Percentiles rank a stretch among this genome's conserved stretches.
Evolutionary conservation across 176 grass and related monocot species (phyloP).

Genomic region (Bromus sterilis): DNA sequence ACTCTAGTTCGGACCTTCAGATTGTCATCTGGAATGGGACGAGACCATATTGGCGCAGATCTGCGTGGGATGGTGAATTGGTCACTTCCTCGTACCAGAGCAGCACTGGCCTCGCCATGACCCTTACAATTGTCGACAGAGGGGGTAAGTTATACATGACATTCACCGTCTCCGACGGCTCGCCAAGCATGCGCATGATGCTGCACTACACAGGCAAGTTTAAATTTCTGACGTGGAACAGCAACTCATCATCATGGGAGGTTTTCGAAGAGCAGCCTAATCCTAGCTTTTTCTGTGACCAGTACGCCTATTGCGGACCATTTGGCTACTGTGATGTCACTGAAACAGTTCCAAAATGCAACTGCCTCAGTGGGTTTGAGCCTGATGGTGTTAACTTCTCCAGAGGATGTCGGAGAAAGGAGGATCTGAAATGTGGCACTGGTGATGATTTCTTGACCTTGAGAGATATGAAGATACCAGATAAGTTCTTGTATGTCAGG

Average conservation of each 20-base stretch:
- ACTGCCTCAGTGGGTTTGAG: constrained; percentile 42
- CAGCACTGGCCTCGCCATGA: background rate
- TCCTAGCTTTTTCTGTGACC: constrained; percentile 6
- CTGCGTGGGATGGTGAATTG: constrained; percentile 12
- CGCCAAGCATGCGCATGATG: background rate
- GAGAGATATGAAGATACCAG: background rate
- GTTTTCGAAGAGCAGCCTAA: background rate
- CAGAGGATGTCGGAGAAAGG: constrained; percentile 35
- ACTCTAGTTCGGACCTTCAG: constrained; percentile 16
- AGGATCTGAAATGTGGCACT: background rate
- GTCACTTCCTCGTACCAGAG: background rate
- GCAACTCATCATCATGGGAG: background rate
- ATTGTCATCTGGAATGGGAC: background rate
- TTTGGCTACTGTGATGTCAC: constrained; percentile 19
- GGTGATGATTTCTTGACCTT: background rate
- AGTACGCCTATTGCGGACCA: constrained; percentile 12
- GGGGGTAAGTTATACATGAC: background rate
- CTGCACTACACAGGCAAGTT: constrained; percentile 21
- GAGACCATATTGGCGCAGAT: constrained; percentile 14
- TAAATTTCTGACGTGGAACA: background rate
- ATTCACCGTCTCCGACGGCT: constrained; percentile 13
- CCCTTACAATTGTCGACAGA: background rate
- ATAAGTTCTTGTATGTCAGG: constrained; percentile 7
- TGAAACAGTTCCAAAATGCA: constrained; percentile 7
- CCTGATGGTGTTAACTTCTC: constrained; percentile 14